These are phyloP conservation scores for Pyricularia sp. DNA, from an alignment of 2,329 filamentous ascomycete genomes.

Conservation along the genomic window DNA sequence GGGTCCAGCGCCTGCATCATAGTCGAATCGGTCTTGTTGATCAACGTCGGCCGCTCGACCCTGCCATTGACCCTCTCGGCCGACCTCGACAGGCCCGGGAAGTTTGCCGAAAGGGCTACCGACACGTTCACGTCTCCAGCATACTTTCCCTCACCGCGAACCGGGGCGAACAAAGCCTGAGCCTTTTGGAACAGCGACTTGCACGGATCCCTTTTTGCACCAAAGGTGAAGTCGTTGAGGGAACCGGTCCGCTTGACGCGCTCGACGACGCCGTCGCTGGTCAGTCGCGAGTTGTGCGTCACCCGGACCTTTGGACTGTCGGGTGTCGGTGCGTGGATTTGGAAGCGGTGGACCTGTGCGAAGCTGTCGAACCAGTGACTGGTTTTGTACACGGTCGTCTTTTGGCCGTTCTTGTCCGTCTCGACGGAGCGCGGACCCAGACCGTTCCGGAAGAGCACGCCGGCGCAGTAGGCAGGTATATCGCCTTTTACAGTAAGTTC, in stretches of 20 bases:
- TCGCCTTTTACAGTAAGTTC: slow-evolving; percentile 5
- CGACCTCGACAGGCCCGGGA: slow-evolving; percentile 5
- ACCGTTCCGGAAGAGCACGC: slow-evolving; percentile 8
- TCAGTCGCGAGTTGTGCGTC: slow-evolving; percentile 8
- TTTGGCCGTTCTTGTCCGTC: background rate
- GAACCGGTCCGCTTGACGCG: slow-evolving; percentile 79
- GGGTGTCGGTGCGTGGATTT: slow-evolving; percentile 6
- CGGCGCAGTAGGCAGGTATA: slow-evolving; percentile 6
- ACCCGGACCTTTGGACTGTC: slow-evolving; percentile 3
- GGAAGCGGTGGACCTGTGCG: slow-evolving; percentile 8
- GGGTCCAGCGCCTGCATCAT: slow-evolving; percentile 7
- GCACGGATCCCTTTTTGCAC: slow-evolving; percentile 7
- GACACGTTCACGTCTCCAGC: background rate
- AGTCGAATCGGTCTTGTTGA: slow-evolving; percentile 7
- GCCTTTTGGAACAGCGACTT: slow-evolving; percentile 7
- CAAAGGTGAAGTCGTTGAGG: slow-evolving; percentile 37
- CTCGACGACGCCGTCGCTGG: slow-evolving; percentile 58
- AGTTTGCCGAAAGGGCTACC: slow-evolving; percentile 4
- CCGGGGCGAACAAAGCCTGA: slow-evolving; percentile 2
- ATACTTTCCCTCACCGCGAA: background rate
- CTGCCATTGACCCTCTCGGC: background rate
- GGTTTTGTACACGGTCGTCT: background rate
- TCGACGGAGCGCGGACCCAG: slow-evolving; percentile 6
- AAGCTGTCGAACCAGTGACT: slow-evolving; percentile 8
- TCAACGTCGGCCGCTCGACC: background rate